Conservation (phyloP, 192 early-diverging fungal species). For the Entomortierella parvispora region DNA sequence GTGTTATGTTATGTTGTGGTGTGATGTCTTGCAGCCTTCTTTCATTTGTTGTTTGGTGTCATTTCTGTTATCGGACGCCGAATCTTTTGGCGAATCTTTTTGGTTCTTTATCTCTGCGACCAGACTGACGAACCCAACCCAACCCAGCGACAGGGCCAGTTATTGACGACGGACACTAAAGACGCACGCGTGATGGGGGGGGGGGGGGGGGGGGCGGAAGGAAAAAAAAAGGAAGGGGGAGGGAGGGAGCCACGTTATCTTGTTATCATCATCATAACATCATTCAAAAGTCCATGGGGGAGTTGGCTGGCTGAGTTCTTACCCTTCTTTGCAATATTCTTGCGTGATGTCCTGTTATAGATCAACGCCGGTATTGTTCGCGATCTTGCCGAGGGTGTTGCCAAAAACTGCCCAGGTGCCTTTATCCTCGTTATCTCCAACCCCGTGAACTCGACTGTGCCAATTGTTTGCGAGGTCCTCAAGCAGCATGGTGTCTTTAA, state of each 20-base stretch:
- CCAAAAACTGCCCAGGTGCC: conserved; percentile 79
- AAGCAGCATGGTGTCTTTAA: conserved; percentile 90
- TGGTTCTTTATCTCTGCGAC: too few relatives aligned
- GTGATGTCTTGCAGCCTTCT: background rate
- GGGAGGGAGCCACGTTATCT: background rate
- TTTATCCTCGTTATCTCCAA: conserved; percentile 91
- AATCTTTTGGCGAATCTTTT: too few relatives aligned
- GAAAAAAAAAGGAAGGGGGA: background rate
- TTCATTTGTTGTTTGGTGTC: background rate
- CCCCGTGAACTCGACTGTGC: conserved; percentile 98
- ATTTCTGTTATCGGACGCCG: too few relatives aligned
- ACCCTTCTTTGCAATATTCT: background rate
- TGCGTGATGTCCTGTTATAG: conserved; percentile 44
- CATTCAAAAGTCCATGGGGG: background rate
- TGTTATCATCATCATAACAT: background rate
- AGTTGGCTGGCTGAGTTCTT: background rate
- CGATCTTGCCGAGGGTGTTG: conserved; percentile 81
- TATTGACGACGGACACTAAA: too few relatives aligned
- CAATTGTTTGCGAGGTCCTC: conserved; percentile 92
- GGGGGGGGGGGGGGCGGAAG: too few relatives aligned
- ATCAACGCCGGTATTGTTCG: conserved; percentile 96
- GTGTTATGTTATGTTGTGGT: conserved; percentile 9
- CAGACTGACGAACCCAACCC: too few relatives aligned
- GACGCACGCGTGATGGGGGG: too few relatives aligned
- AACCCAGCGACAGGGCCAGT: too few relatives aligned